Percentiles rank a stretch among this genome's conserved stretches.
Conservation (phyloP, 345 rosid genomes). For the Eucalyptus erythrocorys region DNA sequence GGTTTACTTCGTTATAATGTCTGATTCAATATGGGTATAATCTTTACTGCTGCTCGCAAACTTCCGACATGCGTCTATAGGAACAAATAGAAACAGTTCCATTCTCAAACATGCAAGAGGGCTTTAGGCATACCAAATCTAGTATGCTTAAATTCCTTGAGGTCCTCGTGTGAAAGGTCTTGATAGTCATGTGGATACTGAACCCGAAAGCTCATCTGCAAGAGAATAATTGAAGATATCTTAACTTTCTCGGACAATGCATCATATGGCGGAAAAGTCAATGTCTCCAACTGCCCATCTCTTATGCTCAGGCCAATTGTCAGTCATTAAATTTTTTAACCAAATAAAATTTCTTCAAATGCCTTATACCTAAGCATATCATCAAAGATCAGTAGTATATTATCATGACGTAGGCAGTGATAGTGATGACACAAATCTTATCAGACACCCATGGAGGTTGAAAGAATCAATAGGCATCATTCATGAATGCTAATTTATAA, state of each 20-base stretch:
- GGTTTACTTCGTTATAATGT: neutral
- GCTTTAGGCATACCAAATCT: conserved; percentile 67
- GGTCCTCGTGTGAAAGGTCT: conserved; percentile 86
- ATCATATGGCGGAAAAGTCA: neutral
- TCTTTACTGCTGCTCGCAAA: neutral
- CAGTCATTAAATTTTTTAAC: neutral
- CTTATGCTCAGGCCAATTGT: neutral
- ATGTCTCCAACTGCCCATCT: neutral
- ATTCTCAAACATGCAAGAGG: neutral
- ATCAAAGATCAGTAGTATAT: neutral
- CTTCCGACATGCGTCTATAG: neutral
- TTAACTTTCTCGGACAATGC: neutral
- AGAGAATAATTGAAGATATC: neutral
- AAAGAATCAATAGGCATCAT: neutral
- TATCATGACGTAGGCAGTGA: neutral
- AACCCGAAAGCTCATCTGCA: conserved; percentile 90
- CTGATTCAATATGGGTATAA: neutral
- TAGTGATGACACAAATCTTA: neutral
- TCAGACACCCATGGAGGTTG: neutral
- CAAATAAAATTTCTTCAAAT: neutral
- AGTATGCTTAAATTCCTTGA: conserved; percentile 90
- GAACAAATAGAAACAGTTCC: neutral
- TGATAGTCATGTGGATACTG: conserved; percentile 88
- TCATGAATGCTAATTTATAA: neutral
- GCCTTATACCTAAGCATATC: neutral